phyloP scores from a whole-genome alignment of 1,139 yeast genomes.

The Meyerozyma sp. region DNA sequence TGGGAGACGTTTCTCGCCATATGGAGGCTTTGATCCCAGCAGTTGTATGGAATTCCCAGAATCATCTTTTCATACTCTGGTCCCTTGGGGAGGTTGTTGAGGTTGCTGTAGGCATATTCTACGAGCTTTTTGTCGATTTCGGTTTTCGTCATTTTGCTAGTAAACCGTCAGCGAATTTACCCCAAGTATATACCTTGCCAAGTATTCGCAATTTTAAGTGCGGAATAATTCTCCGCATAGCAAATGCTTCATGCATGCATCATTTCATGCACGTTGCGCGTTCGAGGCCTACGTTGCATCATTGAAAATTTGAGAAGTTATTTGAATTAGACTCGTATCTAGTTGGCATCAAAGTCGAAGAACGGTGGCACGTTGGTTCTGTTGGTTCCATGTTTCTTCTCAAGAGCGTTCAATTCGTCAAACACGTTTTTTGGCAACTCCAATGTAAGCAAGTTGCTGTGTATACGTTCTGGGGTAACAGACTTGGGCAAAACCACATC shows the following conservation, averaged over 20 bases:
- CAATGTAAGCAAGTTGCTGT: conserved; percentile 48
- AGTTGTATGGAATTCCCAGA: conserved; percentile 23
- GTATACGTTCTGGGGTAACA: conserved; percentile 54
- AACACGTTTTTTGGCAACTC: conserved; percentile 53
- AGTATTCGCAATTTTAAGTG: not conserved
- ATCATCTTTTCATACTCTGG: conserved; percentile 44
- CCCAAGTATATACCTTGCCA: too few species aligned
- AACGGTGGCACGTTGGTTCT: not conserved
- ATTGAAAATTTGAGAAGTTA: not conserved
- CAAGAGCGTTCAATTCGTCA: conserved; percentile 39
- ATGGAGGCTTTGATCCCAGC: conserved; percentile 23
- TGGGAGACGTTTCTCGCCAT: conserved; percentile 21
- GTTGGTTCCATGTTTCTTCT: conserved; percentile 32
- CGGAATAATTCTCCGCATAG: not conserved
- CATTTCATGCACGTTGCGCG: too few species aligned
- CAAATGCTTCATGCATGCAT: not conserved
- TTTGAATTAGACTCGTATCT: not conserved
- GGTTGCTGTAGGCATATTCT: conserved; percentile 34
- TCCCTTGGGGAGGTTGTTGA: conserved; percentile 38
- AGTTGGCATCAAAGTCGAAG: not conserved
- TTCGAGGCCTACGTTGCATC: too few species aligned
- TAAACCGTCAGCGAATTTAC: too few species aligned
- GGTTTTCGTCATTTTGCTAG: conserved; percentile 3
- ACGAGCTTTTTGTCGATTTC: conserved; percentile 32
- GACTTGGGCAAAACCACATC: conserved; percentile 73